Percentiles rank a stretch among this genome's conserved stretches.
These are phyloP conservation scores for Posidonia australis DNA, from an alignment of 106 monocot species.

Conservation along the genomic window DNA sequence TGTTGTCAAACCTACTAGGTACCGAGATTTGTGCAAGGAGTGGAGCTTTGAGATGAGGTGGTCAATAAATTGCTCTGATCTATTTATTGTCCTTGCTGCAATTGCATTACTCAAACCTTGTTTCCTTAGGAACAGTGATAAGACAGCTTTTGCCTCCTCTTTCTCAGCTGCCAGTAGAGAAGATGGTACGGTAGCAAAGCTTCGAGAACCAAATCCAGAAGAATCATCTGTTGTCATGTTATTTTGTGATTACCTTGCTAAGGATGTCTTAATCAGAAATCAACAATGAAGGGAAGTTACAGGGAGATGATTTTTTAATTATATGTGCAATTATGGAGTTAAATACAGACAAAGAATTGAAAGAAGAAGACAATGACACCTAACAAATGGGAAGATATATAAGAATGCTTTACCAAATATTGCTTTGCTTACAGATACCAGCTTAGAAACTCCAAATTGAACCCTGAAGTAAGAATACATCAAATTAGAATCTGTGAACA, in stretches of 20 bases:
- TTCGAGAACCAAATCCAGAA: conserved; percentile 14
- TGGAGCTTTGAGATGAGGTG: conserved; percentile 92
- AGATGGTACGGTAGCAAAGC: conserved; percentile 39
- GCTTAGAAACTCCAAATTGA: conserved; percentile 14
- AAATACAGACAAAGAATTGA: background rate
- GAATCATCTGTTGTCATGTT: conserved; percentile 37
- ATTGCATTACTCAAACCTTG: conserved; percentile 77
- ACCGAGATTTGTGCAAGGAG: conserved; percentile 65
- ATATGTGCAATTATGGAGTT: background rate
- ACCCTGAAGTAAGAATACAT: conserved; percentile 15
- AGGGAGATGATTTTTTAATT: too few species aligned
- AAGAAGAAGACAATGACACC: too few species aligned
- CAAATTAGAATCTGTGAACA: background rate
- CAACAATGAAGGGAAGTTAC: background rate
- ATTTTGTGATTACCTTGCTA: background rate
- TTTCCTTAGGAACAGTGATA: conserved; percentile 70
- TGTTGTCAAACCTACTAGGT: conserved; percentile 78
- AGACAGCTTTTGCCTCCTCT: conserved; percentile 92
- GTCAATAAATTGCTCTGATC: conserved; percentile 74
- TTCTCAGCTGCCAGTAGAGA: conserved; percentile 70
- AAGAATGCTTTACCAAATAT: conserved; percentile 29
- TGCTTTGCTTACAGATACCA: conserved; percentile 29
- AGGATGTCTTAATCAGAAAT: background rate
- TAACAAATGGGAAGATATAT: background rate
- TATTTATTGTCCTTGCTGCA: conserved; percentile 76